Conservation (phyloP, 1,284 basidiomycete species). For the Trichosporon asahii region DNA sequence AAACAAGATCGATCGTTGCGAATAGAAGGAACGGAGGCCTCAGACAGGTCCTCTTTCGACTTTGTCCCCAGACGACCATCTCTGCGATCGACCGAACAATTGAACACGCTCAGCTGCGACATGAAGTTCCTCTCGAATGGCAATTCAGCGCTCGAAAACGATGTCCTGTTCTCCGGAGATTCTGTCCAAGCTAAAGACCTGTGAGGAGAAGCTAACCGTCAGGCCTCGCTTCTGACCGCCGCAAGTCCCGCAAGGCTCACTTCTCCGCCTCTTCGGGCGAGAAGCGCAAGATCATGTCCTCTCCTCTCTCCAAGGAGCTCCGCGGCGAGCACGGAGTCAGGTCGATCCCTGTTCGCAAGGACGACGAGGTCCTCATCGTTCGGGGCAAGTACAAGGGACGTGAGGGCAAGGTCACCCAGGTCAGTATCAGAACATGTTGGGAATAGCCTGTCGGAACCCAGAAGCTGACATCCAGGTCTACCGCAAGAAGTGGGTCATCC, state of each 20-base stretch:
- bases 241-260: conserved; percentile 96
- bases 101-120: too few species aligned
- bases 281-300: conserved; percentile 97
- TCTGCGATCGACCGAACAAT: too few species aligned
- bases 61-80: too few species aligned
- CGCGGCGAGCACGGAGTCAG: conserved; percentile 88
- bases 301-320: conserved; percentile 92
- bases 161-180: not conserved
- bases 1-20: too few species aligned
- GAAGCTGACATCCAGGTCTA: conserved; percentile 77
- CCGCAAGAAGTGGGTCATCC: conserved; percentile 98
- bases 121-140: too few species aligned
- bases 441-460: too few species aligned
- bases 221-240: conserved; percentile 59
- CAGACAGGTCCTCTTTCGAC: too few species aligned
- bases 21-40: not conserved
- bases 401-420: conserved; percentile 93
- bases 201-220: conserved; percentile 15
- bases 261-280: conserved; percentile 87
- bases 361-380: conserved; percentile 97
- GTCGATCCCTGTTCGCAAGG: conserved; percentile 93
- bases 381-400: conserved; percentile 95
- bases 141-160: not conserved
- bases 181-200: too few species aligned
- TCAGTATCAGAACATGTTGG: conserved; percentile 34